Conservation (phyloP, 371 early-diverging fungal species). For the Mucor racemosus region DNA sequence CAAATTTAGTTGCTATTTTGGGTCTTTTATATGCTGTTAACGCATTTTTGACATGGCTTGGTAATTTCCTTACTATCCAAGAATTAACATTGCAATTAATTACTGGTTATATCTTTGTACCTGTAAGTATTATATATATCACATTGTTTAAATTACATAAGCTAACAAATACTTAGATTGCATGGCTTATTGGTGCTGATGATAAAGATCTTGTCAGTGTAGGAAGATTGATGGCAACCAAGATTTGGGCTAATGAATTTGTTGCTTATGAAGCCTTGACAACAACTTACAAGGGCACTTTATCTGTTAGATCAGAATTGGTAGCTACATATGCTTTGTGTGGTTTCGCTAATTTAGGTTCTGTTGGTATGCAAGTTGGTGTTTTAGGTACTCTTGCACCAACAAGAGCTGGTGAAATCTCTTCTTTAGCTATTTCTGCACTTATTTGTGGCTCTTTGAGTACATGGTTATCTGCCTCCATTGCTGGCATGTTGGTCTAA, state of each 20-base stretch:
- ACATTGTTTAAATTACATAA: constrained; percentile 8
- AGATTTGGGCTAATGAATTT: constrained; percentile 87
- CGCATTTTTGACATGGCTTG: constrained; percentile 76
- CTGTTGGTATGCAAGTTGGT: constrained; percentile 83
- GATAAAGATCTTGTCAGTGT: constrained; percentile 55
- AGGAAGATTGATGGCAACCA: constrained; percentile 79
- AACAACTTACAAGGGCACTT: constrained; percentile 13
- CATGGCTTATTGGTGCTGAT: constrained; percentile 82
- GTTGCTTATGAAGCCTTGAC: constrained; percentile 71
- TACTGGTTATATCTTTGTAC: constrained; percentile 79
- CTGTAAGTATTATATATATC: constrained; percentile 59
- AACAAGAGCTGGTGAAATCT: constrained; percentile 68
- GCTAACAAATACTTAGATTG: constrained; percentile 37
- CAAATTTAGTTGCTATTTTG: constrained; percentile 66
- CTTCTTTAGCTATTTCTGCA: constrained; percentile 73
- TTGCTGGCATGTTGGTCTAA: constrained; percentile 76
- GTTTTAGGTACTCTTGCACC: constrained; percentile 79
- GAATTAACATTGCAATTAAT: constrained; percentile 70
- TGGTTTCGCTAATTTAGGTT: constrained; percentile 86
- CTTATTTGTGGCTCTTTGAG: constrained; percentile 79
- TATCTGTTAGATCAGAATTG: constrained; percentile 50
- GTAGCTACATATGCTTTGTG: constrained; percentile 78
- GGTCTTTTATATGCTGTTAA: constrained; percentile 68
- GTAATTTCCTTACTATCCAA: constrained; percentile 71
- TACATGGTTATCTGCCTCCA: constrained; percentile 78